Evolutionary conservation across 2,329 filamentous ascomycete genomes (phyloP).

Genomic region (Apiospora kogelbergensis): DNA sequence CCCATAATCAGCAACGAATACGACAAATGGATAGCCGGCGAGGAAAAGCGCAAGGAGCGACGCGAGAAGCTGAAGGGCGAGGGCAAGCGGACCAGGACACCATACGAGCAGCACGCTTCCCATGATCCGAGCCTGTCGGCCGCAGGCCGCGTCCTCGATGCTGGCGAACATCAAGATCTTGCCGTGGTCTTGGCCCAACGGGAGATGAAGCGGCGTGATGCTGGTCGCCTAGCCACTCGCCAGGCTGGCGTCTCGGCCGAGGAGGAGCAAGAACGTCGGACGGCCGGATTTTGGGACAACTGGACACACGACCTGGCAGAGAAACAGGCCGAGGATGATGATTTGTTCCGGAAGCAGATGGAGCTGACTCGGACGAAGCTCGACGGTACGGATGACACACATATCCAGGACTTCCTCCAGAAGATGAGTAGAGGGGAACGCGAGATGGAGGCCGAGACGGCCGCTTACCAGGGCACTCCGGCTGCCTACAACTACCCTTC

Average conservation of each 20-base stretch:
- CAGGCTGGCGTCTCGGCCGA: slow-evolving; percentile 57
- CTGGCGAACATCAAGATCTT: slow-evolving; percentile 69
- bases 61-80: slow-evolving; percentile 18
- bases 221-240: slow-evolving; percentile 55
- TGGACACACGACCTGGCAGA: slow-evolving; percentile 36
- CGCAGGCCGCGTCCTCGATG: slow-evolving; percentile 62
- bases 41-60: slow-evolving; percentile 37
- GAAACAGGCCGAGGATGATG: slow-evolving; percentile 37
- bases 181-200: slow-evolving; percentile 74
- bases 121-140: slow-evolving; percentile 60
- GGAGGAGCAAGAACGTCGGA: slow-evolving; percentile 55
- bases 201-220: slow-evolving; percentile 69
- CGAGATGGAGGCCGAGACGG: slow-evolving; percentile 18
- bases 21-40: slow-evolving; percentile 63
- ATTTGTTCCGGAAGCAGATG: slow-evolving; percentile 51
- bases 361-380: slow-evolving; percentile 50
- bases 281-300: slow-evolving; percentile 43
- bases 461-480: slow-evolving; percentile 13
- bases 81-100: slow-evolving; percentile 15
- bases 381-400: slow-evolving; percentile 29
- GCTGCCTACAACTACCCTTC: slow-evolving; percentile 56
- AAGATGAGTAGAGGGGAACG: slow-evolving; percentile 18
- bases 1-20: slow-evolving; percentile 73
- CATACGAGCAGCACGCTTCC: slow-evolving; percentile 49
- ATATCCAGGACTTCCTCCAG: slow-evolving; percentile 25